These are phyloP conservation scores for Echria macrotheca DNA, from an alignment of 495 filamentous ascomycete species.

Conservation along the genomic window DNA sequence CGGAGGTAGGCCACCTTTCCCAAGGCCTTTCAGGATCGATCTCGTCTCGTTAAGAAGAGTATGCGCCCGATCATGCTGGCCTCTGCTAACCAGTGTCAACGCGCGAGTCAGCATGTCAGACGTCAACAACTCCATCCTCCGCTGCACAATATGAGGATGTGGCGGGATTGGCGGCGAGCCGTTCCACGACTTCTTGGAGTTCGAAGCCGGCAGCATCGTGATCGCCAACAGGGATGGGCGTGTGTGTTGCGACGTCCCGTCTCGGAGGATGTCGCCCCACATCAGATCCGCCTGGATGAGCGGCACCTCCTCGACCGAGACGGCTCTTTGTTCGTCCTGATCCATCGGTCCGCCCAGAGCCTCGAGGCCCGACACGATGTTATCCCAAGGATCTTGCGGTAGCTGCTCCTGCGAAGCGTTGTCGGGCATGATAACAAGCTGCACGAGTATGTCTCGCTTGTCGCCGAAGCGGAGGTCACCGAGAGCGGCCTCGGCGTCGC, in stretches of 20 bases:
- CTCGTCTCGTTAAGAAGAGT: slow-evolving; percentile 89
- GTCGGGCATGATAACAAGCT: slow-evolving; percentile 89
- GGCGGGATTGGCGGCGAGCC: slow-evolving; percentile 86
- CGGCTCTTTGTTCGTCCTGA: slow-evolving; percentile 73
- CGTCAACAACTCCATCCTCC: slow-evolving; percentile 95
- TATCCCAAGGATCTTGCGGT: slow-evolving; percentile 95
- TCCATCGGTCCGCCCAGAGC: slow-evolving; percentile 89
- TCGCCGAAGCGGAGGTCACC: slow-evolving; percentile 95
- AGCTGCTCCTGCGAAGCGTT: slow-evolving; percentile 77
- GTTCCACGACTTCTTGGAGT: slow-evolving; percentile 56
- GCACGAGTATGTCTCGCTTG: slow-evolving; percentile 94
- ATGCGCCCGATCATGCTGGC: slow-evolving; percentile 88
- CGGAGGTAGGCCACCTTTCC: slow-evolving; percentile 93
- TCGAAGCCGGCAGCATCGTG: slow-evolving; percentile 84
- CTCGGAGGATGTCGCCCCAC: slow-evolving; percentile 90
- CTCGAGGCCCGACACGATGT: slow-evolving; percentile 90
- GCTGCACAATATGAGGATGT: slow-evolving; percentile 91
- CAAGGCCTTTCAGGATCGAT: slow-evolving; percentile 90
- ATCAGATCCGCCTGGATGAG: slow-evolving; percentile 91
- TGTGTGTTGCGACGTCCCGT: slow-evolving; percentile 81
- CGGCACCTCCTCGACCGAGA: slow-evolving; percentile 91
- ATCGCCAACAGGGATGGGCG: slow-evolving; percentile 93
- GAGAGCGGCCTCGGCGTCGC: slow-evolving; percentile 87
- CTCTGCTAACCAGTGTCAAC: slow-evolving; percentile 81
- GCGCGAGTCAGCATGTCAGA: slow-evolving; percentile 97